Percentiles rank a stretch among this genome's conserved stretches.
Evolutionary conservation across 306 rosid species (phyloP).

Genomic region (Malus asiatica): DNA sequence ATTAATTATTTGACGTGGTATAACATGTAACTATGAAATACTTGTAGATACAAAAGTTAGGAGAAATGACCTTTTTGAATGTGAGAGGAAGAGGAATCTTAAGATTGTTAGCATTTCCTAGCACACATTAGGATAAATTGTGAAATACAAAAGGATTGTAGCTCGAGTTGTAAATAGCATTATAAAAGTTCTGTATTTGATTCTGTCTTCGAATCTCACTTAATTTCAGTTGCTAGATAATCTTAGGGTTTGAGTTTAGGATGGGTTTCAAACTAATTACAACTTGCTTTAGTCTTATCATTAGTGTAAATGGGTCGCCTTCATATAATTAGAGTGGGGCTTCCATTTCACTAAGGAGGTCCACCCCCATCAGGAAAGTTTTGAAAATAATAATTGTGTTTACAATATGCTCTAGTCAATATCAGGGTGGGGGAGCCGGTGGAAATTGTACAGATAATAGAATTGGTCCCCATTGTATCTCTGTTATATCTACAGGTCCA

Average conservation of each 20-base stretch:
- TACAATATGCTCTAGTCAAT: not conserved
- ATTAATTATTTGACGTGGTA: no score
- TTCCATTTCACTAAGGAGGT: not conserved
- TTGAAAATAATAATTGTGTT: not conserved
- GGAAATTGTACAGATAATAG: not conserved
- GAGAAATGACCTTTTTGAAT: not conserved
- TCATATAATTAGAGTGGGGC: not conserved
- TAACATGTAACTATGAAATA: no score
- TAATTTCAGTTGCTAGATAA: not conserved
- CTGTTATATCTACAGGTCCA: not conserved
- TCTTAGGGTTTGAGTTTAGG: not conserved
- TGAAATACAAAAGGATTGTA: no score
- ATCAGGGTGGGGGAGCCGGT: not conserved
- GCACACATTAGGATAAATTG: not conserved
- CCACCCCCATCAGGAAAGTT: not conserved
- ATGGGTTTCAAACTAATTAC: not conserved
- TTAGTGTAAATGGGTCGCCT: not conserved
- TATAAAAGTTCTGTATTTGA: no score
- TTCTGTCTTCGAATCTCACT: not conserved
- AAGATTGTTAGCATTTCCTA: not conserved
- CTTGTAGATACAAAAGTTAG: no score
- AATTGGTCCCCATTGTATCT: not conserved
- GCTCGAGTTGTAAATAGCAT: no score
- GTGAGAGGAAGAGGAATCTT: not conserved
- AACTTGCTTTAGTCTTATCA: not conserved